phyloP scores from a whole-genome alignment of 73 alveolate genomes.

The Stentor coeruleus region DNA sequence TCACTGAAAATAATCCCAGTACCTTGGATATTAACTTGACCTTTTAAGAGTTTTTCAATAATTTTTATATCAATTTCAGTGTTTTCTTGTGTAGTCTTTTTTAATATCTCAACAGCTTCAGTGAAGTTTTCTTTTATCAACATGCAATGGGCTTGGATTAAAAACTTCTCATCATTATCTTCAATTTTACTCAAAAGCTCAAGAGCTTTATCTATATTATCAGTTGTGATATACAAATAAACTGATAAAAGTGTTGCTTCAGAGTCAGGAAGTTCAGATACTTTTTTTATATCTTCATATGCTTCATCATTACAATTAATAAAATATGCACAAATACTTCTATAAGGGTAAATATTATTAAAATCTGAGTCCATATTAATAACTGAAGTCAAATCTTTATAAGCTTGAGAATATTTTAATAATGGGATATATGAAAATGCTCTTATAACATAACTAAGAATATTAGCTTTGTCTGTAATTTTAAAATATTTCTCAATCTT shows the following conservation, averaged over 20 bases:
- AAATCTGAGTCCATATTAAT: conserved; percentile 20
- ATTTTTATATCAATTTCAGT: background rate
- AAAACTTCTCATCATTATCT: background rate
- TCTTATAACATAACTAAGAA: conserved; percentile 30
- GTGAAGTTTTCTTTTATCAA: background rate
- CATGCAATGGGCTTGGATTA: background rate
- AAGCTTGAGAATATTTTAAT: conserved; percentile 25
- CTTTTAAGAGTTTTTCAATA: background rate
- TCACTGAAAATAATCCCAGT: background rate
- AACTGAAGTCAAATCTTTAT: conserved; percentile 30
- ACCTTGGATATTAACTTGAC: background rate
- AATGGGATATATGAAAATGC: conserved; percentile 21
- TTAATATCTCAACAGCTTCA: too few relatives aligned
- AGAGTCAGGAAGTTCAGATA: background rate
- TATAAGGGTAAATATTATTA: conserved; percentile 24
- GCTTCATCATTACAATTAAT: conserved; percentile 26
- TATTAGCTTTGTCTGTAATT: conserved; percentile 37
- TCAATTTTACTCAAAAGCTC: background rate
- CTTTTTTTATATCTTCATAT: conserved; percentile 23
- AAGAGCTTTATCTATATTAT: background rate
- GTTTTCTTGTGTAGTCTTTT: background rate
- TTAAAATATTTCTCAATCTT: conserved; percentile 29
- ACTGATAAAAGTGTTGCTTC: background rate
- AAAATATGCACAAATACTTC: conserved; percentile 34
- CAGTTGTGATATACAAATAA: background rate